Percentiles rank a stretch among this genome's conserved stretches.
phyloP scores from a whole-genome alignment of 345 rosid species.

The Cardamine resedifolia region DNA sequence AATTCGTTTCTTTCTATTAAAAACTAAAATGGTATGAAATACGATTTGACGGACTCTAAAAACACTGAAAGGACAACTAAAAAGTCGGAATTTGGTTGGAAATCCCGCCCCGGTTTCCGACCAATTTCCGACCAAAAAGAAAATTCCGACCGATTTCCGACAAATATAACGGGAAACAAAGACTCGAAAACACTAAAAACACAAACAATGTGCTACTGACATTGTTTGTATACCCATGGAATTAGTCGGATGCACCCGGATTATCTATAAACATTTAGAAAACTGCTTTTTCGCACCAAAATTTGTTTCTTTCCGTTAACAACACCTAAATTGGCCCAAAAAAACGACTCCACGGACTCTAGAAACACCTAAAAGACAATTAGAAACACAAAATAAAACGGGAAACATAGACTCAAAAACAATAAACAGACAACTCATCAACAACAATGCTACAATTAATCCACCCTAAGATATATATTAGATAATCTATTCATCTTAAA shows the following conservation, averaged over 20 bases:
- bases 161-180: not conserved
- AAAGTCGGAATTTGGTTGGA: no score
- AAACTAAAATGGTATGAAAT: not conserved
- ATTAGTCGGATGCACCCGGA: not conserved
- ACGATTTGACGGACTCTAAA: not conserved
- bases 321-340: not conserved
- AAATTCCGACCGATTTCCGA: no score
- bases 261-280: not conserved
- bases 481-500: not conserved
- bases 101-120: no score
- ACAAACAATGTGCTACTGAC: not conserved
- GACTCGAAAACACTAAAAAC: not conserved
- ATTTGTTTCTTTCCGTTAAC: not conserved
- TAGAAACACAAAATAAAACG: not conserved
- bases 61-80: not conserved
- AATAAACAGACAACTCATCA: not conserved
- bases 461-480: not conserved
- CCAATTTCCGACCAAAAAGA: no score
- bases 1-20: not conserved
- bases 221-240: not conserved
- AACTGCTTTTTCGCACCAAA: not conserved
- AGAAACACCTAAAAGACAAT: not conserved
- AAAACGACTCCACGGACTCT: not conserved
- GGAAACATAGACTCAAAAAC: not conserved
- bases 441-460: not conserved